A percentile compares a stretch with the other conserved stretches of the same genome.
Conservation (phyloP, 257 asterid species). For the Solanum pimpinellifolium region DNA sequence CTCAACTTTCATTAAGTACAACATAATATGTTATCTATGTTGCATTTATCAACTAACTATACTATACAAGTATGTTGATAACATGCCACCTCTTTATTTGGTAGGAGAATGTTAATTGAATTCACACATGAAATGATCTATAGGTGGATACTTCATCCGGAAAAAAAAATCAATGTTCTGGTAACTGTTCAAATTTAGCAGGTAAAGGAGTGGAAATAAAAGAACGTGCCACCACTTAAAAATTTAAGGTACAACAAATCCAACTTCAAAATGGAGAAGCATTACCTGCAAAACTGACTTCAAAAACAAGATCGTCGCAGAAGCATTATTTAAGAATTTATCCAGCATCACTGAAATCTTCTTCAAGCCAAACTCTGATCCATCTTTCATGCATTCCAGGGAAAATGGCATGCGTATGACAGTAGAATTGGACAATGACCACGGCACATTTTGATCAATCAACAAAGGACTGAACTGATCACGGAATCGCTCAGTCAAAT, state of each 20-base stretch:
- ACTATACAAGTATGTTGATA: not conserved
- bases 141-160: not conserved
- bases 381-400: slow-evolving; percentile 47
- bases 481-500: slow-evolving; percentile 59
- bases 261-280: not conserved
- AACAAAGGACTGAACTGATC: slow-evolving; percentile 90
- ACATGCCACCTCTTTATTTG: not conserved
- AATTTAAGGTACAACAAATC: not conserved
- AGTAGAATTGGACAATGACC: slow-evolving; percentile 63
- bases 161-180: not conserved
- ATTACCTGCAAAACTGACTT: slow-evolving; percentile 76
- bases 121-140: not conserved
- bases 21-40: not conserved
- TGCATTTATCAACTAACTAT: not conserved
- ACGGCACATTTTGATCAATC: slow-evolving; percentile 51
- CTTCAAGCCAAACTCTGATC: slow-evolving; percentile 31
- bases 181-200: not conserved
- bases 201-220: not conserved
- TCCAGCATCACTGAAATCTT: slow-evolving; percentile 36
- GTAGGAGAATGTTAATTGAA: not conserved
- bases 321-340: slow-evolving; percentile 69
- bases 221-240: not conserved
- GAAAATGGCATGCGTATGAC: slow-evolving; percentile 91
- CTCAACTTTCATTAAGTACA: not conserved
- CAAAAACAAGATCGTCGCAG: slow-evolving; percentile 53